Conservation (phyloP, 768 basidiomycete species). For the Epithele typhae region DNA sequence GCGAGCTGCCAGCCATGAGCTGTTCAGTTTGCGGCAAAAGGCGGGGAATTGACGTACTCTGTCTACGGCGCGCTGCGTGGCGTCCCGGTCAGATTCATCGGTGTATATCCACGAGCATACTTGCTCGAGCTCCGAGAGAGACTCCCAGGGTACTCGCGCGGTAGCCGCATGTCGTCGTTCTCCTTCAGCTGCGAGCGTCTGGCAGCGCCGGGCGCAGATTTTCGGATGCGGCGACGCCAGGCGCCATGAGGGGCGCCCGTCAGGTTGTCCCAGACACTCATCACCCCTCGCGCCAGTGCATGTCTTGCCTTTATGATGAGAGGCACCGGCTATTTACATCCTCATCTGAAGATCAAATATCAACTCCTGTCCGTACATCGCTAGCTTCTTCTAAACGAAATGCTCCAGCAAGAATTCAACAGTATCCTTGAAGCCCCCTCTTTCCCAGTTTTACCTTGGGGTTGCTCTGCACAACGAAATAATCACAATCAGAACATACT, state of each 20-base stretch:
- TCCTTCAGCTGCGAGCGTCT: background rate
- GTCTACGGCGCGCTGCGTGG: constrained; percentile 56
- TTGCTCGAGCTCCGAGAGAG: constrained; percentile 65
- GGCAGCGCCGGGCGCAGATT: no score
- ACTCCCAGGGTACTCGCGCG: constrained; percentile 79
- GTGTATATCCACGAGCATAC: constrained; percentile 72
- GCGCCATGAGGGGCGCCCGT: no score
- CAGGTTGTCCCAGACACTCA: no score
- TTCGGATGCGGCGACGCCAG: no score
- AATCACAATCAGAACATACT: background rate
- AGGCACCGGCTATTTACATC: no score
- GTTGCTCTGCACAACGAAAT: constrained; percentile 25
- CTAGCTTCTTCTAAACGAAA: no score
- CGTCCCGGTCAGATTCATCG: constrained; percentile 54
- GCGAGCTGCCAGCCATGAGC: constrained; percentile 47
- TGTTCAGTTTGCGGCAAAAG: no score
- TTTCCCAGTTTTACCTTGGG: constrained; percentile 57
- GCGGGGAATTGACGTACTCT: constrained; percentile 45
- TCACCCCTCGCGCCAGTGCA: no score
- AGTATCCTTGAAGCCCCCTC: constrained; percentile 58
- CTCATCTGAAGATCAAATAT: no score
- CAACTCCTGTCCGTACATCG: no score
- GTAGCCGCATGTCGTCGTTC: constrained; percentile 53
- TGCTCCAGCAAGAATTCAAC: constrained; percentile 51
- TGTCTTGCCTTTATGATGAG: no score